Evolutionary conservation across 2,329 filamentous ascomycete genomes (phyloP), one percentile per base, ranked within the genome.

Genomic region (Coniochaeta sp.): DNA sequence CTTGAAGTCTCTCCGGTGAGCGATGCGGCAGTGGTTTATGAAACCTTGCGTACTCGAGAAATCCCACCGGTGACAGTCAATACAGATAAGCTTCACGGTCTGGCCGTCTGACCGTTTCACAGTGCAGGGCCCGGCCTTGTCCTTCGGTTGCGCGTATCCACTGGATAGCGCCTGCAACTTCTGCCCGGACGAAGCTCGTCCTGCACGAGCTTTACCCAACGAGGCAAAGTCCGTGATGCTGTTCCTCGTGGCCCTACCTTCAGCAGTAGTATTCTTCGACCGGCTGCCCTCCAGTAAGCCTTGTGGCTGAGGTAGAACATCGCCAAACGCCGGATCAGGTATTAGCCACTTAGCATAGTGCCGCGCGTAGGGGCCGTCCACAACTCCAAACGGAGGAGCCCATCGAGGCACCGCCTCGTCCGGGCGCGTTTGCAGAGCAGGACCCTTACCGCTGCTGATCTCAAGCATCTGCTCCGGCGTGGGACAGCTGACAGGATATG

Each of bases 41-140:
- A 98, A 98, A n/a, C 95, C 95, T 74, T 98, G 95, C 0, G 93
- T 96, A 76, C 93, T 98, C 60, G 89, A 93, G 70, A 98, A 98
- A 73, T 97, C 91, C 72, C 91, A 90, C 64, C 93, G 84, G 57
- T 91, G 83, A 74, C 95, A 98, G 72, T 95, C 89, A 62, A 90
- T 76, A 78, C 95, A 99, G 64, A 96, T 89, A 57, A 98, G 82
- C 75, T 96, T 96, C 64, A 98, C 93, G 64, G 88, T 87, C 70
- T 90, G 82, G 60, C 90, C 90, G 74, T 98, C 93, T 59, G 89
- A 88, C 67, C 92, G 89, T 75, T 91, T 93, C 71, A 96, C 81
- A 65, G 95, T 81, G 73, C 93, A 91, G 61, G 92, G 91, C 5
- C 90, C 89, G 61, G 86, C 83, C 79, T 91, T 92, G 68, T 91